Conservation (phyloP, 257 asterid species). For the Solanum sparsipilum region DNA sequence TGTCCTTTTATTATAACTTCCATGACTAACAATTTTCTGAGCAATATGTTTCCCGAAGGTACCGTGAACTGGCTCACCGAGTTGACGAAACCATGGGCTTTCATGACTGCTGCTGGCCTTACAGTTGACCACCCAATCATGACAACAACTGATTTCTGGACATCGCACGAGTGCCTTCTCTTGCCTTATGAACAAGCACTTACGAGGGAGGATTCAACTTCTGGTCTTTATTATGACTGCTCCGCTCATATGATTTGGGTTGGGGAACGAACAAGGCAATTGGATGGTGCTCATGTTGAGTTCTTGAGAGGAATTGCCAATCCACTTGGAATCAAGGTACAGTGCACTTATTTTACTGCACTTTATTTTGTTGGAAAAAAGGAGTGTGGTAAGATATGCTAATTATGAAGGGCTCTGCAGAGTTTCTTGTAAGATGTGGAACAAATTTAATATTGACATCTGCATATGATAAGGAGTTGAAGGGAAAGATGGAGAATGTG, state of each 20-base stretch:
- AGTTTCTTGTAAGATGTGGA: background rate
- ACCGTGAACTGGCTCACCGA: constrained; percentile 62
- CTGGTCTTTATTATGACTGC: constrained; percentile 66
- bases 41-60: constrained; percentile 18
- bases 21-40: background rate
- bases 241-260: constrained; percentile 86
- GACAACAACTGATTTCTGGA: constrained; percentile 73
- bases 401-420: background rate
- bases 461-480: background rate
- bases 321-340: constrained; percentile 75
- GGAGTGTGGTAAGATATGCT: background rate
- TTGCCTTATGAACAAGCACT: constrained; percentile 71
- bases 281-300: constrained; percentile 72
- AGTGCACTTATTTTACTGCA: background rate
- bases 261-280: constrained; percentile 71
- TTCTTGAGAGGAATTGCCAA: constrained; percentile 60
- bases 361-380: background rate
- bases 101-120: constrained; percentile 68
- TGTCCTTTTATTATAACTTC: background rate
- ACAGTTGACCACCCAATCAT: constrained; percentile 51
- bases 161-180: constrained; percentile 65
- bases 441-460: background rate
- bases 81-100: constrained; percentile 76
- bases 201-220: constrained; percentile 66
- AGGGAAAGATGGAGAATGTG: background rate